Evolutionary conservation across 83 land plant species (phyloP).

Genomic region (Diphasiastrum complanatum): DNA sequence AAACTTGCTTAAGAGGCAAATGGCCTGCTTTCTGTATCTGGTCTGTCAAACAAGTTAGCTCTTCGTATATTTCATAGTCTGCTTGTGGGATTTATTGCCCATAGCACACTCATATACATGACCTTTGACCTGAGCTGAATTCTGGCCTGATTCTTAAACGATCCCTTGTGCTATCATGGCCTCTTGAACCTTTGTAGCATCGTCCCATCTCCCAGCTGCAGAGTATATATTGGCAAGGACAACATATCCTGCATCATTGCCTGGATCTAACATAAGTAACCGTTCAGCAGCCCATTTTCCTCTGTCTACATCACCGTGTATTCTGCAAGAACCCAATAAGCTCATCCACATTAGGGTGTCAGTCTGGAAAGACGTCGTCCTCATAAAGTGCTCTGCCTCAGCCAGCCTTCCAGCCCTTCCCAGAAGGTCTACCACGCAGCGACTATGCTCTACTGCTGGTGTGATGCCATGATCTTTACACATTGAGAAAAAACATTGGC

Average conservation of each 20-base stretch:
- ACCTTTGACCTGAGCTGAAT: too few relatives aligned
- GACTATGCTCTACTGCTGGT: conserved; percentile 23
- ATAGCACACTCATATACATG: too few relatives aligned
- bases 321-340: conserved; percentile 12
- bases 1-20: too few relatives aligned
- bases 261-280: conserved; percentile 13
- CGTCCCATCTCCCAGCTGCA: conserved; percentile 17
- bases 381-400: conserved; percentile 23
- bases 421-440: conserved; percentile 29
- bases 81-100: too few relatives aligned
- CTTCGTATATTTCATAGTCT: too few relatives aligned
- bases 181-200: conserved; percentile 18
- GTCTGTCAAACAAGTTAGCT: too few relatives aligned
- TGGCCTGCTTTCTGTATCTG: too few relatives aligned
- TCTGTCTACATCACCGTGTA: conserved; percentile 17
- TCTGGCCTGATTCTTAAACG: too few relatives aligned
- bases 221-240: conserved; percentile 17
- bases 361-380: conserved; percentile 1
- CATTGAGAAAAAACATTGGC: conserved; percentile 16
- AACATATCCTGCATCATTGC: conserved; percentile 20
- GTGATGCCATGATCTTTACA: conserved; percentile 4
- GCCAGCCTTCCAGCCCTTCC: conserved; percentile 23
- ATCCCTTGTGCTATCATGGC: too few relatives aligned
- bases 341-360: conserved; percentile 23
- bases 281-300: conserved; percentile 19